phyloP scores from a whole-genome alignment of 2,329 filamentous ascomycete genomes.

The Exophiala oligosperma region DNA sequence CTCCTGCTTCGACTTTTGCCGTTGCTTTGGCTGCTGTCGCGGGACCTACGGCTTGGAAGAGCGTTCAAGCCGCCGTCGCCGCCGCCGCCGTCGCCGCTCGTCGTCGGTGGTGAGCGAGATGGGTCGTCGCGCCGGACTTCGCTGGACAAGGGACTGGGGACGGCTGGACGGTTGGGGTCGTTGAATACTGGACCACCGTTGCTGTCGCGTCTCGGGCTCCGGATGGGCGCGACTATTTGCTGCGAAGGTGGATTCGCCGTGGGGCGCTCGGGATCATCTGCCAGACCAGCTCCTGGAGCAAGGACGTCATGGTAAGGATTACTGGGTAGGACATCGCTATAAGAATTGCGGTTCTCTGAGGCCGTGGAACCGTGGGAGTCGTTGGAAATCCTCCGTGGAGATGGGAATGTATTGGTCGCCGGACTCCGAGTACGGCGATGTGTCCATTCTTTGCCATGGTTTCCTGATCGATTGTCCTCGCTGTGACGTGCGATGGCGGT shows the following conservation, averaged over 20 bases:
- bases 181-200: slow-evolving; percentile 13
- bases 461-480: slow-evolving; percentile 11
- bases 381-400: slow-evolving; percentile 1
- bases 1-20: background rate
- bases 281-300: background rate
- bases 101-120: background rate
- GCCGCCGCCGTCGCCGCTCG: background rate
- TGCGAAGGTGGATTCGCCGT: background rate
- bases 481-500: slow-evolving; percentile 10
- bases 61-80: background rate
- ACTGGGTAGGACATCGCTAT: slow-evolving; percentile 5
- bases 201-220: slow-evolving; percentile 19
- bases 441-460: slow-evolving; percentile 10
- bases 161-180: slow-evolving; percentile 16
- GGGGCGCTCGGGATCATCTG: background rate
- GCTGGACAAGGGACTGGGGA: slow-evolving; percentile 21
- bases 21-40: background rate
- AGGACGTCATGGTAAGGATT: background rate
- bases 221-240: background rate
- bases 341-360: slow-evolving; percentile 3
- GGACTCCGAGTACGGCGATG: slow-evolving; percentile 5
- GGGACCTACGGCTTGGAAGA: background rate
- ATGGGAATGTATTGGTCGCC: background rate
- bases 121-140: slow-evolving; percentile 18
- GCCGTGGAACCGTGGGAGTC: background rate